Percentiles rank a stretch among this genome's conserved stretches.
Conservation (phyloP, 441 rosid genomes). For the Pelargonium fulgidum region DNA sequence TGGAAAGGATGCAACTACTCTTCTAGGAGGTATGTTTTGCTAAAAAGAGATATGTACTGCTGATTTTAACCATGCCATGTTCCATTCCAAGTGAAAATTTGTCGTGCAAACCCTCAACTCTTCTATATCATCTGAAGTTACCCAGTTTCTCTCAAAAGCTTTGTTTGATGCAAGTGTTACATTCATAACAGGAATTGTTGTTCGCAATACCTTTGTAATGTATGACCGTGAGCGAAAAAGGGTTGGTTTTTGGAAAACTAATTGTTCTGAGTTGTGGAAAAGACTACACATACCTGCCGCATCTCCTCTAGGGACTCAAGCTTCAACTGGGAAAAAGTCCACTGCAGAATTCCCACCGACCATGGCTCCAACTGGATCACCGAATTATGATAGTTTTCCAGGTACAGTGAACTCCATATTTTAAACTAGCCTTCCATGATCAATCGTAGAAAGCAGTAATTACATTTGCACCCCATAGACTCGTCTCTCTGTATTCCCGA, state of each 20-base stretch:
- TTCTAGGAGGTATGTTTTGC: conserved; percentile 67
- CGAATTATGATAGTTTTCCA: conserved; percentile 32
- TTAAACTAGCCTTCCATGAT: conserved; percentile 7
- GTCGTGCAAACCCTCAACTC: neutral
- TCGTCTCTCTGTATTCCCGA: neutral
- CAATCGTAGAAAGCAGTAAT: neutral
- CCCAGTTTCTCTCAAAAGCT: conserved; percentile 7
- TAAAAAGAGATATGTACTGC: conserved; percentile 1
- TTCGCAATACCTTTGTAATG: conserved; percentile 76
- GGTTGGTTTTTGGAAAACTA: conserved; percentile 94
- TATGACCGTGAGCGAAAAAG: conserved; percentile 79
- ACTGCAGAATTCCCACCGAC: conserved; percentile 30
- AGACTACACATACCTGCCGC: conserved; percentile 48
- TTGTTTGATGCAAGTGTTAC: neutral
- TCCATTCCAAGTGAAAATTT: neutral
- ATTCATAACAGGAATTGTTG: conserved; percentile 56
- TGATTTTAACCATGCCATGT: neutral
- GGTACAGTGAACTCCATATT: conserved; percentile 29
- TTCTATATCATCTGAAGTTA: neutral
- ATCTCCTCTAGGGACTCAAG: conserved; percentile 34
- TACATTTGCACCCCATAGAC: neutral
- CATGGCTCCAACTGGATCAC: conserved; percentile 31
- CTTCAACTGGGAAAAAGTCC: conserved; percentile 33
- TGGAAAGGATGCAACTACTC: conserved; percentile 82
- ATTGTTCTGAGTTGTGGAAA: conserved; percentile 84